Evolutionary conservation across 306 rosid genomes (phyloP), one percentile per base, ranked within the genome.

Genomic region (Citrullus colocynthis): DNA sequence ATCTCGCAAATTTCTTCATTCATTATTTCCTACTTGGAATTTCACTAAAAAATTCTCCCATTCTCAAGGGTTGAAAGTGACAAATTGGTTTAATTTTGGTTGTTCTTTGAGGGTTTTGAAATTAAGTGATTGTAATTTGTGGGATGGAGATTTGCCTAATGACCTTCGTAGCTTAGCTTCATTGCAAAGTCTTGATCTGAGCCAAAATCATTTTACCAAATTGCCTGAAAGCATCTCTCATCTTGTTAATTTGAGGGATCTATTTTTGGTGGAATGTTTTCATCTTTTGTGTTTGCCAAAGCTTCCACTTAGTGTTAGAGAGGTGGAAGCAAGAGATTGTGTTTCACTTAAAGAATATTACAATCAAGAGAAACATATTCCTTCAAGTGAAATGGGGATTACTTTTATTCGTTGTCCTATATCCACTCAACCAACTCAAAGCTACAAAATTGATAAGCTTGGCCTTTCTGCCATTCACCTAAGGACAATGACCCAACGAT

Each of bases 201-300:
- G 74, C 11, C 14, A 67, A 62, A 77, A 77, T n/a, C 51, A 77
- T 15, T 77, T 77, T 48, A 64, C 39, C 15, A 77, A 9, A 4
- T 10, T 62, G 14, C 79, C 85, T 2, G 48, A 79, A 30, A 75
- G 59, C 52, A 78, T 82, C 21, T 79, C 20, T 44, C 82, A 36
- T 8, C 85, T 82, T 5, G 45, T 51, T 41, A n/a, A 78, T 42
- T 79, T 82, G 15, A 55, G 63, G 51, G 48, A 44, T 55, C 72
- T 82, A 11, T 14, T 18, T 8, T 28, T 82, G 63, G 34, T 18
- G 24, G 17, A 60, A 6, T 82, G 82, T 37, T n/a, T 6, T 18
- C 36, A 65, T 74, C 85, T 79, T 63, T 42, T 5, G 10, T 20
- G 49, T 2, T 52, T 79, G 62, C 82, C 80, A 3, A 21, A 12